Conservation (phyloP, 768 basidiomycete species). For the Lactarius deliciosus region DNA sequence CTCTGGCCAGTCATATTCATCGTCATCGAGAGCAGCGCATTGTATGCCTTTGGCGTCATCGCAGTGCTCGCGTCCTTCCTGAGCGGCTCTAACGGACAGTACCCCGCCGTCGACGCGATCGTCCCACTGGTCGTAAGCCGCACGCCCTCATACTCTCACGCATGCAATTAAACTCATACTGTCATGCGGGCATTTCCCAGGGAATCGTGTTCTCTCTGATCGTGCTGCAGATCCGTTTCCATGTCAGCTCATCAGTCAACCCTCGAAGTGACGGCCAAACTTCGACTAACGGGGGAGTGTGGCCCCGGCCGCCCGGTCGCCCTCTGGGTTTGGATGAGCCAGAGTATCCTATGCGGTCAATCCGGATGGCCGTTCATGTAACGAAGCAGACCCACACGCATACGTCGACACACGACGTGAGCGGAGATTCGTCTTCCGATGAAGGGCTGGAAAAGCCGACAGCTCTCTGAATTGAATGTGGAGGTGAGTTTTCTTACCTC, state of each 20-base stretch:
- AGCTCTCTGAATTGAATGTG: background rate
- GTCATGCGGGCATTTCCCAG: background rate
- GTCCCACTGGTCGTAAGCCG: conserved; percentile 5
- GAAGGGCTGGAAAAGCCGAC: background rate
- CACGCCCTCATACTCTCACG: conserved; percentile 22
- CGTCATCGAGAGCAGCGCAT: conserved; percentile 10
- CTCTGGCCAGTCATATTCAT: conserved; percentile 4
- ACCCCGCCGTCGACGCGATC: conserved; percentile 1
- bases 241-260: background rate
- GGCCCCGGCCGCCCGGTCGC: background rate
- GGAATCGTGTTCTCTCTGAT: conserved; percentile 8
- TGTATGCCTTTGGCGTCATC: conserved; percentile 6
- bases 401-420: background rate
- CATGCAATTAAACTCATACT: background rate
- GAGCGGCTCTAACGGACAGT: background rate
- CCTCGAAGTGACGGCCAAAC: background rate
- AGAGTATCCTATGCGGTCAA: background rate
- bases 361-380: conserved; percentile 2
- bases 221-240: conserved; percentile 9
- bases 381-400: background rate
- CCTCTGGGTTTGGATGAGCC: background rate
- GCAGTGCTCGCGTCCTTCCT: background rate
- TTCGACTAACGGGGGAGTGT: background rate
- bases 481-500: background rate
- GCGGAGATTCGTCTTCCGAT: background rate